These are phyloP conservation scores for Fusarium tjaetaba DNA, from an alignment of 2,329 filamentous ascomycete species.

Conservation along the genomic window DNA sequence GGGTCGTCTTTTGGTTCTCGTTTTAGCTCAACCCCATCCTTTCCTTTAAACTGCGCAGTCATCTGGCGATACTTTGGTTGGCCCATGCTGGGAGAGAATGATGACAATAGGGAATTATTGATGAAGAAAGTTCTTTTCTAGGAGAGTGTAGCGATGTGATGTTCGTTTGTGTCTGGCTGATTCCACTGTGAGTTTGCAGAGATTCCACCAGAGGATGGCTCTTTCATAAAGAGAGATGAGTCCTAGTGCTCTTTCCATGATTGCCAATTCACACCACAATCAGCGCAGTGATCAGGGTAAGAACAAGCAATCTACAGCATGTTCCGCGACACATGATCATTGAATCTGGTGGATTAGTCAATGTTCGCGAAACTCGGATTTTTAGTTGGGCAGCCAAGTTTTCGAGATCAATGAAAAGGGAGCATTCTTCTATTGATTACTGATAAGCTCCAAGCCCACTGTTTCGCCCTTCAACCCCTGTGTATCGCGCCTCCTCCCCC, in stretches of 20 bases:
- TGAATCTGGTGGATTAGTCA: background rate
- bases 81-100: background rate
- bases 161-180: no score
- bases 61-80: background rate
- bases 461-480: fast-evolving
- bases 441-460: background rate
- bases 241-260: background rate
- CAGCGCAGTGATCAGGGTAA: background rate
- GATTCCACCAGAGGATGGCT: fast-evolving
- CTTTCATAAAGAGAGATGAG: background rate
- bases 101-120: no score
- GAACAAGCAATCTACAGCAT: no score
- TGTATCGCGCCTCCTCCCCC: fast-evolving
- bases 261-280: fast-evolving
- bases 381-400: no score
- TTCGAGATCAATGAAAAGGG: no score
- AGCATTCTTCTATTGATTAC: background rate
- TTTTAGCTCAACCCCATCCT: background rate
- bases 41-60: background rate
- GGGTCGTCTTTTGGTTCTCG: background rate
- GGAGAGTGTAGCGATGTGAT: no score
- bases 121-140: fast-evolving
- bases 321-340: background rate
- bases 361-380: background rate
- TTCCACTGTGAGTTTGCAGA: no score